These are phyloP conservation scores for Coccomyxa subellipsoidea DNA, from an alignment of 163 green algal genomes.

Conservation along the genomic window DNA sequence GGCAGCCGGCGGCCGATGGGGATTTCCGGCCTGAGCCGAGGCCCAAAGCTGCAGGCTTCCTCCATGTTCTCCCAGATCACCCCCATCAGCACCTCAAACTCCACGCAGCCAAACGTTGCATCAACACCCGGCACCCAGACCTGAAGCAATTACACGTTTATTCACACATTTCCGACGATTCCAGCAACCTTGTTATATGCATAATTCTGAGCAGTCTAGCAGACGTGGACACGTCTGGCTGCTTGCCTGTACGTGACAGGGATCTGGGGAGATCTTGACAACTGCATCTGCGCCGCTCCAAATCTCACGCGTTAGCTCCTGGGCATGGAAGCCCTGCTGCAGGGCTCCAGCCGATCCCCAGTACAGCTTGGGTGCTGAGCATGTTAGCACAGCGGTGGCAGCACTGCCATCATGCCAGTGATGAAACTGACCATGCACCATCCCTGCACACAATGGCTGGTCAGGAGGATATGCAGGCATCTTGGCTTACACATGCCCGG, in stretches of 20 bases:
- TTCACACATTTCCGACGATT: background rate
- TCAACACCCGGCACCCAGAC: slow-evolving; percentile 27
- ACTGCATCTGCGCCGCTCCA: background rate
- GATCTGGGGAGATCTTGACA: background rate
- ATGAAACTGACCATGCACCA: background rate
- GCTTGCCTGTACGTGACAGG: background rate
- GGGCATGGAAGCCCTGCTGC: background rate
- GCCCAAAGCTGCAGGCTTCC: slow-evolving; percentile 27
- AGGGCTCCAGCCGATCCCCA: background rate
- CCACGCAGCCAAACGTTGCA: slow-evolving; percentile 32
- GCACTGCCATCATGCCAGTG: background rate
- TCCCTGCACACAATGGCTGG: too few relatives aligned
- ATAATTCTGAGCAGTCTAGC: background rate
- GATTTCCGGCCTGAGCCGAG: background rate
- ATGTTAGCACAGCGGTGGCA: background rate
- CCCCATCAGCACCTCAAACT: slow-evolving; percentile 42
- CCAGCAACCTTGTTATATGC: background rate
- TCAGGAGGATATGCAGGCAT: too few relatives aligned
- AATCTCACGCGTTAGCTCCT: background rate
- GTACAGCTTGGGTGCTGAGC: background rate
- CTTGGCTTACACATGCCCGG: too few relatives aligned
- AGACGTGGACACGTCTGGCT: background rate
- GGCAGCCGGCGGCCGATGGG: slow-evolving; percentile 21
- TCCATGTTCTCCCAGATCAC: slow-evolving; percentile 29
- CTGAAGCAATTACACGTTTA: slow-evolving; percentile 17